Evolutionary conservation across 139 green algal genomes (phyloP).

Genomic region (Volvox africanus): DNA sequence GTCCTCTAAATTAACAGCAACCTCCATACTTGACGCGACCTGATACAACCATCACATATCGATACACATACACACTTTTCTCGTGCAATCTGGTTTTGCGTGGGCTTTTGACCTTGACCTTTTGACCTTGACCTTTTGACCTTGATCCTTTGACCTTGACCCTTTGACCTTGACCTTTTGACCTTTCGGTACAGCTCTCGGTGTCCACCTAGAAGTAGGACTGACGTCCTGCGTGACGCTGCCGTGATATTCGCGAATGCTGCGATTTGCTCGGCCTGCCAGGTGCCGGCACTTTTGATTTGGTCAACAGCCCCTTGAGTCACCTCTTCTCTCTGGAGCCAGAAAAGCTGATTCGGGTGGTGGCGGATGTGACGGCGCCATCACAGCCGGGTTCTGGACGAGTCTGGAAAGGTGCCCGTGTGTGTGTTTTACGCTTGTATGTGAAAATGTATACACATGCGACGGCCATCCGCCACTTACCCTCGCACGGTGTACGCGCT

Average conservation of each 20-base stretch:
- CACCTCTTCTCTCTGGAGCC: neutral
- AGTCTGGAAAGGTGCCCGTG: neutral
- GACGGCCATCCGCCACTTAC: neutral
- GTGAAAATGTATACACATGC: neutral
- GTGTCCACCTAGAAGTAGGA: neutral
- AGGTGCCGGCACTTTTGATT: neutral
- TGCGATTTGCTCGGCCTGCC: neutral
- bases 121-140: neutral
- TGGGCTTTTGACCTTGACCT: neutral
- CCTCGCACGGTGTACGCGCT: neutral
- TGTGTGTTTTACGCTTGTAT: neutral
- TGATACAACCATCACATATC: too few relatives aligned
- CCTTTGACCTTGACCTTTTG: neutral
- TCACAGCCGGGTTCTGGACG: neutral
- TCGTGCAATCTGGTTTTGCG: too few relatives aligned
- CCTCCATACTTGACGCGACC: too few relatives aligned
- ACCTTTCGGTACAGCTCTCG: neutral
- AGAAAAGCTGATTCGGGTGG: neutral
- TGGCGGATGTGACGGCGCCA: neutral
- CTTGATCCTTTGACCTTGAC: neutral
- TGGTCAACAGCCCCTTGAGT: neutral
- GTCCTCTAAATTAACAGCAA: too few relatives aligned
- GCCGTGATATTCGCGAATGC: neutral
- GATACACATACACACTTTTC: too few relatives aligned
- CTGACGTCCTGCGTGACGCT: too few relatives aligned